Conservation (phyloP, 345 rosid species). For the Citrus glauca region DNA sequence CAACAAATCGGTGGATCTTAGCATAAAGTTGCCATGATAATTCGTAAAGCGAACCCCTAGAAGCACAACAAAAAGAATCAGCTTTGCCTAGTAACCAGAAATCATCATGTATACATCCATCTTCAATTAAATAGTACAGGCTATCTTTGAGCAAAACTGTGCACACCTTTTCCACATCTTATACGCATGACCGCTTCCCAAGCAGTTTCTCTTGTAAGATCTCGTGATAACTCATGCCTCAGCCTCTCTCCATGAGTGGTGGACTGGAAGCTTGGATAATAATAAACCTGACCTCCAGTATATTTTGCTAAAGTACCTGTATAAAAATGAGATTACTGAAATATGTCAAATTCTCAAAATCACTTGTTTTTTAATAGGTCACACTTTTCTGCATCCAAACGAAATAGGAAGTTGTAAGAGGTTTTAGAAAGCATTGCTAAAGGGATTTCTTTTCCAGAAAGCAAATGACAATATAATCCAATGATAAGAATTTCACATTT, state of each 20-base stretch:
- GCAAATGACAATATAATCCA: neutral
- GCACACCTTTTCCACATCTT: conserved; percentile 97
- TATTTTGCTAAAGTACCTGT: conserved; percentile 91
- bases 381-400: neutral
- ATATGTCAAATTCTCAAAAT: neutral
- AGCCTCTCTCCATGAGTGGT: conserved; percentile 71
- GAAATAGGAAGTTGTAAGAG: neutral
- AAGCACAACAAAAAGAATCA: conserved; percentile 24
- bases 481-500: neutral
- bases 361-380: neutral
- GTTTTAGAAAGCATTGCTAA: neutral
- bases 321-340: conserved; percentile 10
- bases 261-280: conserved; percentile 85
- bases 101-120: neutral
- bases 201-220: conserved; percentile 97
- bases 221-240: conserved; percentile 87
- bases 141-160: neutral
- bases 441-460: neutral
- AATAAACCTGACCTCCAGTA: conserved; percentile 96
- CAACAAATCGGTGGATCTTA: conserved; percentile 87
- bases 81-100: neutral
- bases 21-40: conserved; percentile 98
- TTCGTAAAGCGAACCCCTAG: conserved; percentile 88
- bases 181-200: conserved; percentile 99
- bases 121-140: conserved; percentile 5